Percentiles rank a stretch among this genome's conserved stretches.
Conservation (phyloP, 2,329 filamentous ascomycete species). For the Alternaria atra region DNA sequence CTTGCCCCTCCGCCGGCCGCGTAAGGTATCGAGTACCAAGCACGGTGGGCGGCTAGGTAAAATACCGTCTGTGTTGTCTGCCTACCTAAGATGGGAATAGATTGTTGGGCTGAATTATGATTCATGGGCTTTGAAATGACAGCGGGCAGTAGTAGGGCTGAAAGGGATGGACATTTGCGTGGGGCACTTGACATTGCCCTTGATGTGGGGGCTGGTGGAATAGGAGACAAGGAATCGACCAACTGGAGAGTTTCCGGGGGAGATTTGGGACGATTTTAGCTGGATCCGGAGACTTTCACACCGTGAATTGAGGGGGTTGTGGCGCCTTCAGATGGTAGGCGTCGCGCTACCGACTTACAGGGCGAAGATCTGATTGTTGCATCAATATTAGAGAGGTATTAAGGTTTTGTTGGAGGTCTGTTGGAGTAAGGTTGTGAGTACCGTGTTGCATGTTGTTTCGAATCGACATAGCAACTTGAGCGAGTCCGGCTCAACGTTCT, state of each 20-base stretch:
- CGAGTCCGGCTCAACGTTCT: neutral
- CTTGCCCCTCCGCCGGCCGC: neutral
- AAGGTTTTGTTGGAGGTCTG: neutral
- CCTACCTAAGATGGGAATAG: neutral
- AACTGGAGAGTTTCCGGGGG: constrained; percentile 2
- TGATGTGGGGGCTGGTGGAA: constrained; percentile 4
- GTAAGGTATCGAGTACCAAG: neutral
- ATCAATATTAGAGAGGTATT: neutral
- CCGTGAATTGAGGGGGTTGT: neutral
- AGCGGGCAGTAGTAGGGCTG: constrained; percentile 2
- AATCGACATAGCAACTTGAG: neutral
- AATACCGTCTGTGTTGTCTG: neutral
- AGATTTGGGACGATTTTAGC: neutral
- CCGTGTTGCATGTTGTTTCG: neutral
- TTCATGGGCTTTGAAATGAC: neutral
- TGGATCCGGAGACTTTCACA: neutral
- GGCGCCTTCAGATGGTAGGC: neutral
- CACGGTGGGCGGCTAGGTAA: neutral
- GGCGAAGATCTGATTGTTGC: neutral
- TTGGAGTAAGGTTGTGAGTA: neutral
- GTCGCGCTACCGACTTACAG: neutral
- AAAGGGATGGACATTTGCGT: neutral
- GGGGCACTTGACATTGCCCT: neutral
- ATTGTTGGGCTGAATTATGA: neutral
- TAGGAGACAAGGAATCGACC: neutral